Evolutionary conservation across 805 yeast genomes (phyloP), one percentile per base, ranked within the genome.

Genomic region (Schwanniomyces pseudopolymorphus): DNA sequence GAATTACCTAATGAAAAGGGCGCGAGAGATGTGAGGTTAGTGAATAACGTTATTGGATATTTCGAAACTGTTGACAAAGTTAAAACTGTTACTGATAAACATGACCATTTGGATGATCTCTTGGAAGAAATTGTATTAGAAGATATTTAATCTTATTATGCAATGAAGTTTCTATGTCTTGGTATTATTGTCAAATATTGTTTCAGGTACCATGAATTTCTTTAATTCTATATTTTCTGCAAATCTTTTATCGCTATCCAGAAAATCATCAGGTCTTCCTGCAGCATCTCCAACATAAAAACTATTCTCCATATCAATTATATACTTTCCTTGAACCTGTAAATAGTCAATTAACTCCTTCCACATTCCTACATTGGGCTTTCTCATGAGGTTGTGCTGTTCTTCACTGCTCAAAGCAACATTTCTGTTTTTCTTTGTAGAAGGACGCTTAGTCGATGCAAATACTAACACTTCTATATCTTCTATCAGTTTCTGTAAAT

Each of bases 221-320:
- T 54, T 50, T 1, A 89, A 39, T 0, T 79, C 80, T 1, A 78
- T 58, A 16, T 70, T 74, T 37, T 70, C 52, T 0, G 98, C 97
- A 72, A 91, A 91, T 45, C 49, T 60, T 51, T 61, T 64, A 63
- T 92, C 99, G 41, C 87, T 79, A 55, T 87, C 90, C 72, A 94
- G 87, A 60, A 85, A 87, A 63, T 92, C 98, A 0, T 59, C 63
- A 1, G 60, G 57, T 44, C 98, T 72, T 0, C 98, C 99, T 5
- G 97, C 98, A 0, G 98, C 98, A 69, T 92, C 99, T 5, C 99
- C 99, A n/a, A 90, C 91, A 62, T 68, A 94, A 44, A 83, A 72
- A 42, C 88, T 79, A 8, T 64, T 52, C 0, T 59, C 66, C 41
- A 60, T 42, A 54, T 81, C 83, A 2, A 83, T 54, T 0, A 52